These are phyloP conservation scores for Nicotiana sylvestris DNA, from an alignment of 257 asterid species.

Conservation along the genomic window DNA sequence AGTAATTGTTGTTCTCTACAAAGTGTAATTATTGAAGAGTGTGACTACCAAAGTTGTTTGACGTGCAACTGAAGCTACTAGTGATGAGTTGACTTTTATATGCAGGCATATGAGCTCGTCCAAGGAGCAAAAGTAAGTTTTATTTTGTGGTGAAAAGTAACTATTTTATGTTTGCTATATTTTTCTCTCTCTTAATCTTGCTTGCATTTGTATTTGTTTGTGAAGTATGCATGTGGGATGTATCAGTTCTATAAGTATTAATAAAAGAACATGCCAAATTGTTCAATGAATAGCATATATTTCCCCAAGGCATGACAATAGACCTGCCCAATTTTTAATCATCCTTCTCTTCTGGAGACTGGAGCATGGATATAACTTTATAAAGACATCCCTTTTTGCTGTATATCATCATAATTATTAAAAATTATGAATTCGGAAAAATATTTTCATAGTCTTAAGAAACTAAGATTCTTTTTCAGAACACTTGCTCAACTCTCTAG, in stretches of 20 bases:
- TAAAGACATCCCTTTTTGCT: background rate
- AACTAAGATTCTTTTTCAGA: background rate
- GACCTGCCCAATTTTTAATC: background rate
- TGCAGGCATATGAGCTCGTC: constrained; percentile 93
- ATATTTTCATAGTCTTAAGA: background rate
- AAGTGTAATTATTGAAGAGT: background rate
- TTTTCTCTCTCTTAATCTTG: background rate
- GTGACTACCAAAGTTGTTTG: background rate
- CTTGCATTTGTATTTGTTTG: background rate
- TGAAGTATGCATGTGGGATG: background rate
- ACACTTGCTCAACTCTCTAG: background rate
- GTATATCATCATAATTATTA: background rate
- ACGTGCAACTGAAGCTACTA: background rate
- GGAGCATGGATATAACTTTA: background rate
- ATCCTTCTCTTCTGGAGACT: background rate
- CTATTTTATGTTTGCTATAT: background rate
- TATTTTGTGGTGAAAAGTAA: background rate
- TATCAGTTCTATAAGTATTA: background rate
- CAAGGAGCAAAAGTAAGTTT: constrained; percentile 89
- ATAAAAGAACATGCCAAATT: too few species aligned
- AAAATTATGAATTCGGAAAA: background rate
- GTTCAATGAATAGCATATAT: background rate
- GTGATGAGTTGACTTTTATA: constrained; percentile 23
- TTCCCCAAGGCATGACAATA: background rate
- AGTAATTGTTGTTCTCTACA: background rate